phyloP scores from a whole-genome alignment of 2,329 filamentous ascomycete genomes.

The Escovopsis sp. region DNA sequence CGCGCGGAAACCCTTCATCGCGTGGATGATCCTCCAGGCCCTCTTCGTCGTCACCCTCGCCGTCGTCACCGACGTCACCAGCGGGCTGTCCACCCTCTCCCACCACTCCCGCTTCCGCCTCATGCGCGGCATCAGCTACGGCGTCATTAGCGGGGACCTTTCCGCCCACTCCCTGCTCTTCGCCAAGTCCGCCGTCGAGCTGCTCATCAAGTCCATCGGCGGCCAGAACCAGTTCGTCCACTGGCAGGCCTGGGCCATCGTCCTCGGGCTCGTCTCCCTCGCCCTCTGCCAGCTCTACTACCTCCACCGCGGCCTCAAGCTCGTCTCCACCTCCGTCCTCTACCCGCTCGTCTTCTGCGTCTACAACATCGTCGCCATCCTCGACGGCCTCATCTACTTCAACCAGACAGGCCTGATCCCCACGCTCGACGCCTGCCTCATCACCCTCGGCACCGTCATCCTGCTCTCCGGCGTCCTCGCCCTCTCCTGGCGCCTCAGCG shows the following conservation, averaged over 20 bases:
- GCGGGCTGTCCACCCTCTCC: slow-evolving; percentile 34
- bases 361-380: slow-evolving; percentile 96
- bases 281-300: slow-evolving; percentile 90
- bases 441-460: slow-evolving; percentile 73
- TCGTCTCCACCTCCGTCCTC: slow-evolving; percentile 87
- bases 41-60: slow-evolving; percentile 57
- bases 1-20: slow-evolving; percentile 56
- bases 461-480: slow-evolving; percentile 78
- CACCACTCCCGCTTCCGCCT: slow-evolving; percentile 56
- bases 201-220: slow-evolving; percentile 75
- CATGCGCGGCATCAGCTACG: slow-evolving; percentile 71
- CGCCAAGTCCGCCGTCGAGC: slow-evolving; percentile 90
- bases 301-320: slow-evolving; percentile 80
- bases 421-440: slow-evolving; percentile 60
- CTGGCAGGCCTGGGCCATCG: slow-evolving; percentile 88
- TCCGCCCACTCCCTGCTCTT: slow-evolving; percentile 88
- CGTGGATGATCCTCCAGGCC: slow-evolving; percentile 77
- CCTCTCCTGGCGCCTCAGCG: slow-evolving; percentile 82
- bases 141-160: slow-evolving; percentile 77
- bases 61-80: slow-evolving; percentile 41
- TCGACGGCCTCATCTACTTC: slow-evolving; percentile 96
- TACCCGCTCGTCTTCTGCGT: slow-evolving; percentile 97
- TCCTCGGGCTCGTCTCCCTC: slow-evolving; percentile 64
- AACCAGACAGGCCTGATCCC: slow-evolving; percentile 70
- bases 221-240: slow-evolving; percentile 84